Evolutionary conservation across 768 basidiomycete species (phyloP), one percentile per base, ranked within the genome.

Genomic region (Mycena vitilis): DNA sequence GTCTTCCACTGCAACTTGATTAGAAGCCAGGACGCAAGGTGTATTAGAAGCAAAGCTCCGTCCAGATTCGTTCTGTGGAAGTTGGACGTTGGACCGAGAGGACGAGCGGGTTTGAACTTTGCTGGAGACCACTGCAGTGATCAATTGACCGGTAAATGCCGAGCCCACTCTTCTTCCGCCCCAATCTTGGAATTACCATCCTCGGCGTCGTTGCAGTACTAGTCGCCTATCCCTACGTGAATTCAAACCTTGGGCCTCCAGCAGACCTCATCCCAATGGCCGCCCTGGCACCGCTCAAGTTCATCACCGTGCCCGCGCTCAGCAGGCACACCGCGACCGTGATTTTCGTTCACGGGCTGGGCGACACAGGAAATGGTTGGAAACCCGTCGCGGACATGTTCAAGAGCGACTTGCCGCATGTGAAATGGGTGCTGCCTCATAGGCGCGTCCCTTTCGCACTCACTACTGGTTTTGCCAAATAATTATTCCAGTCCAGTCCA

Each of bases 381-480:
- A 80, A 88, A 70, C 90, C 91, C 13, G 88, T 95, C 42, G 92
- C 92, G 25, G 85, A 89, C 64, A 87, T 87, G 84, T 85, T 96
- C 73, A 83, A 84, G 70, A 58, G 60, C 2, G 85, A 89, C 12
- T 81, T 95, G 38, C 82, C 85, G 15, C 91, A 96, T 75, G 83
- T 96, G 67, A 96, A 96, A 83, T 98, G 95, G 94, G 81, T 98
- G 52, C 82, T 98, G 30, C 95, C 95, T 22, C 89, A 94, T 78
- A 91, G 93, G 85, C 92, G 82, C 81, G 89, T 82, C 52, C n/a
- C n/a, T n/a, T n/a, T n/a, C n/a, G n/a, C n/a, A n/a, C n/a, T n/a
- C n/a, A n/a, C n/a, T n/a, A n/a, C n/a, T n/a, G n/a, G n/a, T n/a
- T n/a, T n/a, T n/a, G n/a, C n/a, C n/a, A n/a, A n/a, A n/a, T n/a